A percentile compares a stretch with the other conserved stretches of the same genome.
Evolutionary conservation across 2,329 filamentous ascomycete species (phyloP).

Genomic region (Davidsoniella virescens): DNA sequence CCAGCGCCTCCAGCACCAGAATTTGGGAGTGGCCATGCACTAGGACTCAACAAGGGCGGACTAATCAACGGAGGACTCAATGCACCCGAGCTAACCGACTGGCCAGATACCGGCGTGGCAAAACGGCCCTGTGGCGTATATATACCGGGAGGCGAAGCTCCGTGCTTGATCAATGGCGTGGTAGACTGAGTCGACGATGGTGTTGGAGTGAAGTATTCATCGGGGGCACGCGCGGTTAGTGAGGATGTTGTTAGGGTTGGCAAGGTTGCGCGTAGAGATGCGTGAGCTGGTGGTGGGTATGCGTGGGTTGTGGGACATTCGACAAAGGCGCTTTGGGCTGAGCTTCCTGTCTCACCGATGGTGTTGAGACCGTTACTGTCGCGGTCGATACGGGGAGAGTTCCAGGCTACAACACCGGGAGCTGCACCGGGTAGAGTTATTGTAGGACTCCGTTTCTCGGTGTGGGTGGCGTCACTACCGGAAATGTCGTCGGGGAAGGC

Average conservation of each 20-base stretch:
- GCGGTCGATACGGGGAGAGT: neutral
- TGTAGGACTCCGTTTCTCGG: too few species aligned
- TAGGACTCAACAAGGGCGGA: neutral
- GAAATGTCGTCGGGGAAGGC: conserved; percentile 16
- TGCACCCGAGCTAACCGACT: neutral
- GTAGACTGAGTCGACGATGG: conserved; percentile 22
- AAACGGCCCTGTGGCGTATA: conserved; percentile 14
- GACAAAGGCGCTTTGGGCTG: too few species aligned
- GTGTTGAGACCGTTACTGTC: conserved; percentile 7
- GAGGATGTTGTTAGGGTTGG: neutral
- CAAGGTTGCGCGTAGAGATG: neutral
- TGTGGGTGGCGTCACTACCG: neutral
- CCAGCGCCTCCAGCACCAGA: neutral
- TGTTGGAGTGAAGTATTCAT: conserved; percentile 16
- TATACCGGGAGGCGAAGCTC: conserved; percentile 18
- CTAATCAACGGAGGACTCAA: neutral
- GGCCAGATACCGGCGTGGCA: neutral
- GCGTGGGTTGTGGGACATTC: too few species aligned
- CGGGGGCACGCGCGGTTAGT: neutral
- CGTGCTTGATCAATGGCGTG: conserved; percentile 21
- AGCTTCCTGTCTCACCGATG: too few species aligned
- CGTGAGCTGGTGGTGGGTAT: neutral
- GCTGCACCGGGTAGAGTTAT: too few species aligned
- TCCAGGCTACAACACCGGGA: neutral
- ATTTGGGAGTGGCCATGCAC: neutral